These are phyloP conservation scores for Suillus variegatus DNA, from an alignment of 768 basidiomycete genomes.

Conservation along the genomic window DNA sequence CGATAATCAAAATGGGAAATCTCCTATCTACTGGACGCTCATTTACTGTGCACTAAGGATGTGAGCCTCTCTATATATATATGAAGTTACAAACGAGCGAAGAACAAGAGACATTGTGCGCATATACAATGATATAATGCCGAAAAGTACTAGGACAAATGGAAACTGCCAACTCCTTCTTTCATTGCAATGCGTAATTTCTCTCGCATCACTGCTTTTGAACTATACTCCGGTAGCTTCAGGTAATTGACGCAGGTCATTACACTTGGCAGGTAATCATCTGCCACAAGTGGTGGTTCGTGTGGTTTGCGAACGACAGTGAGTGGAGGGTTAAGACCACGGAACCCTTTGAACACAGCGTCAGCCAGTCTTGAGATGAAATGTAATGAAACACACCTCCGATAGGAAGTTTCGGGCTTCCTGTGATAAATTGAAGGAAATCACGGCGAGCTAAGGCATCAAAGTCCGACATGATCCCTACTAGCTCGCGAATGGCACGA, in stretches of 20 bases:
- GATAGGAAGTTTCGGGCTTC: slow-evolving; percentile 94
- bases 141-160: slow-evolving; percentile 69
- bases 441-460: slow-evolving; percentile 74
- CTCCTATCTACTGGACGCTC: not conserved
- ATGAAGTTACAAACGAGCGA: slow-evolving; percentile 8
- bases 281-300: slow-evolving; percentile 85
- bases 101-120: slow-evolving; percentile 12
- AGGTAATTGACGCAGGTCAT: slow-evolving; percentile 99
- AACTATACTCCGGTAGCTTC: slow-evolving; percentile 94
- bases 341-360: slow-evolving; percentile 65
- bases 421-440: slow-evolving; percentile 96
- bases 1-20: not conserved
- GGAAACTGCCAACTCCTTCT: slow-evolving; percentile 97
- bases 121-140: slow-evolving; percentile 23
- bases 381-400: slow-evolving; percentile 62
- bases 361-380: slow-evolving; percentile 2
- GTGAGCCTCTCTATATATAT: slow-evolving; percentile 10
- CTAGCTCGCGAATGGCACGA: slow-evolving; percentile 82
- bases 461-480: slow-evolving; percentile 85
- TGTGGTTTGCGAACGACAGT: slow-evolving; percentile 98
- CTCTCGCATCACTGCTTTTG: slow-evolving; percentile 79
- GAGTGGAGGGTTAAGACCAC: slow-evolving; percentile 88
- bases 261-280: slow-evolving; percentile 94
- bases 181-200: slow-evolving; percentile 84
- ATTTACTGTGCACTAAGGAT: not conserved